phyloP scores from a whole-genome alignment of 2,329 filamentous ascomycete genomes.

The Talaromyces rugulosus region DNA sequence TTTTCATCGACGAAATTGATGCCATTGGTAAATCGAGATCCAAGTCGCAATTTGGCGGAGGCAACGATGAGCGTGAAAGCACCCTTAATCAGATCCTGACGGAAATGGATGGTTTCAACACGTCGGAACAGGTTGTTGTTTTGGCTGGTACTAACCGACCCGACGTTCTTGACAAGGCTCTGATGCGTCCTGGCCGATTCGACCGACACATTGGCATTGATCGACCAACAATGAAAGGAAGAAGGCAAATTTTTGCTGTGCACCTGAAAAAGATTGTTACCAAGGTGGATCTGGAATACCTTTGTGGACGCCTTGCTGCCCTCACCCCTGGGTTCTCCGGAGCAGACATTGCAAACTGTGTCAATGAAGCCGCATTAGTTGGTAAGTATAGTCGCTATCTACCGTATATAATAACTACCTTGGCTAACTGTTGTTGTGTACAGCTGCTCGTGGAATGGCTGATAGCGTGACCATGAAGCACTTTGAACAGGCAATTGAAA shows the following conservation, averaged over 20 bases:
- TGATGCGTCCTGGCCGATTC: constrained; percentile 95
- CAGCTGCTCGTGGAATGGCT: constrained; percentile 79
- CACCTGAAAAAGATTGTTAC: constrained; percentile 94
- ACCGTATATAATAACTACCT: background rate
- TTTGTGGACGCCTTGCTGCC: constrained; percentile 83
- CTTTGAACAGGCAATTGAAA: constrained; percentile 96
- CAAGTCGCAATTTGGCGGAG: constrained; percentile 78
- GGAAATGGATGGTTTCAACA: constrained; percentile 99
- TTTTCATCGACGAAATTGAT: constrained; percentile 99
- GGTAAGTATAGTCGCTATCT: constrained; percentile 54
- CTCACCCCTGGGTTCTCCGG: constrained; percentile 95
- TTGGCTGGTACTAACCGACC: constrained; percentile 94
- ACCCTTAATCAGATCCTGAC: constrained; percentile 98
- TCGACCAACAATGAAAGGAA: constrained; percentile 90
- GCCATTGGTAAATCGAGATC: constrained; percentile 88
- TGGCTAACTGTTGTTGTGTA: constrained; percentile 35
- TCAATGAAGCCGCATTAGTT: constrained; percentile 94
- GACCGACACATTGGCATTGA: constrained; percentile 96
- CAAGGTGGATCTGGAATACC: constrained; percentile 78
- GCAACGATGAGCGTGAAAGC: constrained; percentile 94
- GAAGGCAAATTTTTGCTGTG: constrained; percentile 92
- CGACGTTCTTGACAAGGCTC: constrained; percentile 88
- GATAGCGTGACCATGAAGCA: constrained; percentile 79
- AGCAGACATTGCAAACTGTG: constrained; percentile 96
- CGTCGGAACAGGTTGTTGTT: constrained; percentile 91